Conservation (phyloP, 306 rosid genomes). For the Morella rubra region DNA sequence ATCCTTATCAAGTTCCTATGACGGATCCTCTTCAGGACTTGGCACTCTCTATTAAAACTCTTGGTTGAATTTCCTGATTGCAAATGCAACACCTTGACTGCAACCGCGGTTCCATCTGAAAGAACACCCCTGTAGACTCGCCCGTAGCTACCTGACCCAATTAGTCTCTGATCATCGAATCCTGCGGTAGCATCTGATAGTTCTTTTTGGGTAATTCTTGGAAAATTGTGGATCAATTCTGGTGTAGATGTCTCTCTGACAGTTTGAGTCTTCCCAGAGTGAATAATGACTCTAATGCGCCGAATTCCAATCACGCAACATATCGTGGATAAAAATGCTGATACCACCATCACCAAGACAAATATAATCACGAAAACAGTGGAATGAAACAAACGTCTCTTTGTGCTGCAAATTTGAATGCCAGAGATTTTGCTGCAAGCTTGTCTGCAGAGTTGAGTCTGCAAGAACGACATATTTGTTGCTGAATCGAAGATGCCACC, state of each 20-base stretch:
- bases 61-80: slow-evolving; percentile 65
- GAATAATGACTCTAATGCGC: slow-evolving; percentile 35
- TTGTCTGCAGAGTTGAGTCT: slow-evolving; percentile 51
- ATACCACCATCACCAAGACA: slow-evolving; percentile 37
- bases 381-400: slow-evolving; percentile 32
- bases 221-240: slow-evolving; percentile 51
- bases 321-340: slow-evolving; percentile 44
- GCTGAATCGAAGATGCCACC: slow-evolving; percentile 57
- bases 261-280: slow-evolving; percentile 23
- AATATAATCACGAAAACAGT: slow-evolving; percentile 36
- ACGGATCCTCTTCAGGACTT: slow-evolving; percentile 68
- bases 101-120: slow-evolving; percentile 51
- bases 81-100: slow-evolving; percentile 58
- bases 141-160: slow-evolving; percentile 67
- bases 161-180: slow-evolving; percentile 52
- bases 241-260: slow-evolving; percentile 34
- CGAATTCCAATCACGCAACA: slow-evolving; percentile 49
- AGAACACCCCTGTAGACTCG: slow-evolving; percentile 60
- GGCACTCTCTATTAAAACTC: slow-evolving; percentile 66
- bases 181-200: slow-evolving; percentile 63
- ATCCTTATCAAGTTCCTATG: slow-evolving; percentile 71
- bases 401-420: slow-evolving; percentile 34
- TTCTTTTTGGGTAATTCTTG: slow-evolving; percentile 61
- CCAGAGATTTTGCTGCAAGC: slow-evolving; percentile 24
- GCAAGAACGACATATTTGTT: slow-evolving; percentile 45